Conservation (phyloP, 805 yeast species). For the Jamesozyma piceae region DNA sequence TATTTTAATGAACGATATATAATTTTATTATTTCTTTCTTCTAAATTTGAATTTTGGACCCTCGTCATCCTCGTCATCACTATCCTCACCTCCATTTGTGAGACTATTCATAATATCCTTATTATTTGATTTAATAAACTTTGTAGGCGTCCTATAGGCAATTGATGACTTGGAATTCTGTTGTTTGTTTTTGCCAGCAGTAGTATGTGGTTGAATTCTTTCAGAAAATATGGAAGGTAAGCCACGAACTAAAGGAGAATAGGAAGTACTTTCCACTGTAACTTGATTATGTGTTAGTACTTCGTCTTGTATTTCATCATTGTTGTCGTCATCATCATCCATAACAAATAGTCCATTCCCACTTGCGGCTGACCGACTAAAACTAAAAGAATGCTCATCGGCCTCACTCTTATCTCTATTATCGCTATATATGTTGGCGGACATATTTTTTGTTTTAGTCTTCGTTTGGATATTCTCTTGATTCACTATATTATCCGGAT, state of each 20-base stretch:
- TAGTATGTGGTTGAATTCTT: too few species aligned
- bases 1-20: neutral
- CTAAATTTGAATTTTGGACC: slow-evolving; percentile 31
- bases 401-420: slow-evolving; percentile 1
- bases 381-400: slow-evolving; percentile 3
- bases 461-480: neutral
- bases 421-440: neutral
- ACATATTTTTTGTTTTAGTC: neutral
- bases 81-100: slow-evolving; percentile 11
- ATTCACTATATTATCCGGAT: too few species aligned
- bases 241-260: too few species aligned
- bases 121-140: neutral
- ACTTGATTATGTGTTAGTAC: too few species aligned
- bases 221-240: too few species aligned
- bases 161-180: too few species aligned
- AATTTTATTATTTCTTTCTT: slow-evolving; percentile 8
- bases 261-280: too few species aligned
- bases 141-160: neutral
- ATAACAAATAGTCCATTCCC: slow-evolving; percentile 11
- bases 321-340: slow-evolving; percentile 11
- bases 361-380: slow-evolving; percentile 1
- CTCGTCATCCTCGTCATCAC: slow-evolving; percentile 32
- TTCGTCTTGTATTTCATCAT: too few species aligned
- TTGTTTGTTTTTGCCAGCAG: too few species aligned
- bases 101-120: neutral